Conservation (phyloP, 768 basidiomycete genomes). For the Psilocybe sp. region DNA sequence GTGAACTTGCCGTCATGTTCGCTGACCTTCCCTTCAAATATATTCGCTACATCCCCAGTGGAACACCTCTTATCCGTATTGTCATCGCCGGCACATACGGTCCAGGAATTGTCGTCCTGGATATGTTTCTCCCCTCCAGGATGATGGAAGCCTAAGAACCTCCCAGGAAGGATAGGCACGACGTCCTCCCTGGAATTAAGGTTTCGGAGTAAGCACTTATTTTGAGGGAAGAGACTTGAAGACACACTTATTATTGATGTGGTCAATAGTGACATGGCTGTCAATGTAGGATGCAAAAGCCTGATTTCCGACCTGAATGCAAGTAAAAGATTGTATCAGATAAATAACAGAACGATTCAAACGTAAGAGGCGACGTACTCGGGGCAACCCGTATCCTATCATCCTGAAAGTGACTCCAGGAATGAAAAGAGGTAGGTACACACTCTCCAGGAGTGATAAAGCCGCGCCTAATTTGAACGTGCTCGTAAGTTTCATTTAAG, state of each 20-base stretch:
- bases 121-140: constrained; percentile 43
- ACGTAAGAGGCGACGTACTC: constrained; percentile 24
- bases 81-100: constrained; percentile 60
- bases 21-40: constrained; percentile 38
- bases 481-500: constrained; percentile 1
- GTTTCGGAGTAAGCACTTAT: neutral
- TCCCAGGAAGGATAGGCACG: constrained; percentile 40
- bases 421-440: constrained; percentile 51
- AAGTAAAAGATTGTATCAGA: no score
- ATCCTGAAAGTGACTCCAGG: constrained; percentile 35
- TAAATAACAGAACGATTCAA: no score
- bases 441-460: constrained; percentile 42
- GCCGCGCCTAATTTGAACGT: constrained; percentile 28
- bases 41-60: constrained; percentile 49
- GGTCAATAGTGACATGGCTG: constrained; percentile 40
- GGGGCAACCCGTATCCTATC: constrained; percentile 42
- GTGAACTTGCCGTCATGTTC: constrained; percentile 46
- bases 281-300: constrained; percentile 60
- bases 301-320: constrained; percentile 36
- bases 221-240: neutral
- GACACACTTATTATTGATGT: constrained; percentile 50
- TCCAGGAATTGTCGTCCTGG: constrained; percentile 41
- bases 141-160: constrained; percentile 42
- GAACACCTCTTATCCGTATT: constrained; percentile 51
- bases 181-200: constrained; percentile 29